Percentiles rank a stretch among this genome's conserved stretches.
phyloP scores from a whole-genome alignment of 441 rosid species.

The Syzygium syzygioides region DNA sequence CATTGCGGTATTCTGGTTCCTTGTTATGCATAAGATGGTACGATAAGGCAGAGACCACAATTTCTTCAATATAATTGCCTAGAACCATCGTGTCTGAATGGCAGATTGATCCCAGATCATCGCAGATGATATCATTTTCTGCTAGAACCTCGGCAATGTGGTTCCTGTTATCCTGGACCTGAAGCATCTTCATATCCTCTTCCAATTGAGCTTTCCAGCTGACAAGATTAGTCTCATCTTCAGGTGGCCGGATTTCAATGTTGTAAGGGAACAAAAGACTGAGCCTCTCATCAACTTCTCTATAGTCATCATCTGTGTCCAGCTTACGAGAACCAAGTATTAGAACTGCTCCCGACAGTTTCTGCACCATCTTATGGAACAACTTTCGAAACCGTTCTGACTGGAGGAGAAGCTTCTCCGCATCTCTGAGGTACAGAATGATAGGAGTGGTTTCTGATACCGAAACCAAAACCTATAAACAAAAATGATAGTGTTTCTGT shows the following conservation, averaged over 20 bases:
- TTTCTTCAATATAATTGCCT: slow-evolving; percentile 77
- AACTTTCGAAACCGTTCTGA: slow-evolving; percentile 61
- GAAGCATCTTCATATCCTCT: slow-evolving; percentile 86
- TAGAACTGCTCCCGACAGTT: slow-evolving; percentile 66
- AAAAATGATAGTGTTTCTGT: background rate
- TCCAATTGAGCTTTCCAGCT: slow-evolving; percentile 86
- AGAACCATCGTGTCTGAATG: slow-evolving; percentile 70
- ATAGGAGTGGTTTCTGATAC: slow-evolving; percentile 53
- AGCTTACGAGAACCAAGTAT: slow-evolving; percentile 80
- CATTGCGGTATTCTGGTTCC: slow-evolving; percentile 87
- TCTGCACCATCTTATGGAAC: slow-evolving; percentile 58
- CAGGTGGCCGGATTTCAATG: slow-evolving; percentile 75
- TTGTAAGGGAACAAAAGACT: slow-evolving; percentile 66
- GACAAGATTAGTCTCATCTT: slow-evolving; percentile 67
- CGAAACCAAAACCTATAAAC: slow-evolving; percentile 59
- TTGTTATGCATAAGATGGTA: slow-evolving; percentile 69
- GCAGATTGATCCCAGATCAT: slow-evolving; percentile 76
- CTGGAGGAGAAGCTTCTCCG: slow-evolving; percentile 67
- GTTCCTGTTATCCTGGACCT: slow-evolving; percentile 85
- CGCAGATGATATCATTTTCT: slow-evolving; percentile 82
- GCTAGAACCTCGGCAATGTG: slow-evolving; percentile 91
- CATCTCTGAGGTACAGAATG: slow-evolving; percentile 75
- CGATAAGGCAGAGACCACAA: slow-evolving; percentile 83
- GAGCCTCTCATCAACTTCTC: slow-evolving; percentile 67
- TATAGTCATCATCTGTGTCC: slow-evolving; percentile 52